Conservation (phyloP, 2,329 filamentous ascomycete species). For the Fusarium sp. region DNA sequence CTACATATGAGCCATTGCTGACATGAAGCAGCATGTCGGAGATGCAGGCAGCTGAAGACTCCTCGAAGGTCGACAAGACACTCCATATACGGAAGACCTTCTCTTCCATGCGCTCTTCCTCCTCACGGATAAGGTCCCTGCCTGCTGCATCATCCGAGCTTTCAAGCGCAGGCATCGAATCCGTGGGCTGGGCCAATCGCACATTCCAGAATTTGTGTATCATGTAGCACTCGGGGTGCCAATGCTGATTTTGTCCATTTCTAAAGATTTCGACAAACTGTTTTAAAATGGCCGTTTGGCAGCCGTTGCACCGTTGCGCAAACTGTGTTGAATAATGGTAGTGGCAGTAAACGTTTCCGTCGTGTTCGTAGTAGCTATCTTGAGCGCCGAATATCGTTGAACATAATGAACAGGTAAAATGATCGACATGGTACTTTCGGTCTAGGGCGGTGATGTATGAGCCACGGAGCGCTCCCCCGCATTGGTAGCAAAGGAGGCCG, state of each 20-base stretch:
- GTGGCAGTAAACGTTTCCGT: conserved; percentile 95
- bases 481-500: conserved; percentile 90
- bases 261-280: conserved; percentile 99
- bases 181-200: conserved; percentile 75
- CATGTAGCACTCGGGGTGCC: conserved; percentile 99
- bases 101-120: conserved; percentile 95
- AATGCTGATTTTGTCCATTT: conserved; percentile 98
- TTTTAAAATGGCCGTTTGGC: conserved; percentile 96
- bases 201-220: conserved; percentile 99
- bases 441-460: conserved; percentile 99
- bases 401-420: conserved; percentile 98
- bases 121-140: conserved; percentile 80
- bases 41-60: conserved; percentile 97
- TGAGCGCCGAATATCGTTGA: conserved; percentile 98
- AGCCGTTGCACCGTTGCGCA: conserved; percentile 95
- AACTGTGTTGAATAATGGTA: conserved; percentile 99
- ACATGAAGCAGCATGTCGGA: conserved; percentile 99
- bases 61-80: conserved; percentile 94
- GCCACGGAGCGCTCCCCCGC: conserved; percentile 90
- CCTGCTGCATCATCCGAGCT: conserved; percentile 68
- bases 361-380: conserved; percentile 99
- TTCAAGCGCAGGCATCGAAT: conserved; percentile 58
- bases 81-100: conserved; percentile 99
- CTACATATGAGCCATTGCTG: conserved; percentile 95
- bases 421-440: conserved; percentile 98